phyloP scores from a whole-genome alignment of 768 basidiomycete species.

The Lenzites betulinus region DNA sequence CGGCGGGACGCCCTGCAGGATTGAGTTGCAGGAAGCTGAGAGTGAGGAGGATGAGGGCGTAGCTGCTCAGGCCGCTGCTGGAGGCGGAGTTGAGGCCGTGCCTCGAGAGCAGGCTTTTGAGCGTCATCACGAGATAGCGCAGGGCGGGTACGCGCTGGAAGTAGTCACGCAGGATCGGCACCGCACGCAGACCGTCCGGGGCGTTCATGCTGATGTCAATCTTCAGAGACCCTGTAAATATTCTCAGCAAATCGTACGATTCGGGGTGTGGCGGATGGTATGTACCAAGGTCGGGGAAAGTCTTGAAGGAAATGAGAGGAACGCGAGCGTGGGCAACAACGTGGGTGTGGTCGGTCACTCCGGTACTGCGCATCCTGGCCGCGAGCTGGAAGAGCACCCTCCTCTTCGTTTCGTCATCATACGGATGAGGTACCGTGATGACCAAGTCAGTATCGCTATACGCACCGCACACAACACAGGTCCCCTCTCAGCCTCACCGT shows the following conservation, averaged over 20 bases:
- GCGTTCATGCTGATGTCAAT: slow-evolving; percentile 73
- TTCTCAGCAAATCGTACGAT: background rate
- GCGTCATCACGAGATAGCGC: slow-evolving; percentile 56
- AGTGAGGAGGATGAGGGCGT: slow-evolving; percentile 62
- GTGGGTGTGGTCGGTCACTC: slow-evolving; percentile 45
- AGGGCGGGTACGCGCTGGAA: slow-evolving; percentile 58
- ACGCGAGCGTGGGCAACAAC: slow-evolving; percentile 55
- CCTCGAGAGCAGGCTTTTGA: slow-evolving; percentile 64
- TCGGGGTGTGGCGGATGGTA: background rate
- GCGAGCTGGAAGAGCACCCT: slow-evolving; percentile 51
- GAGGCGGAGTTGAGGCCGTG: slow-evolving; percentile 64
- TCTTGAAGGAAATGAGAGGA: slow-evolving; percentile 65
- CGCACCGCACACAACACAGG: background rate
- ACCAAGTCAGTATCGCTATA: slow-evolving; percentile 67
- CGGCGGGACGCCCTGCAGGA: slow-evolving; percentile 53
- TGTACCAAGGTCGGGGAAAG: slow-evolving; percentile 44
- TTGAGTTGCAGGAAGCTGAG: slow-evolving; percentile 72
- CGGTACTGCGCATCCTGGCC: slow-evolving; percentile 42
- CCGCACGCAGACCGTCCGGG: slow-evolving; percentile 53
- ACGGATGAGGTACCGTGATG: slow-evolving; percentile 38
- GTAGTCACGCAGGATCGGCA: slow-evolving; percentile 53
- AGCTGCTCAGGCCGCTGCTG: slow-evolving; percentile 65
- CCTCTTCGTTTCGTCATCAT: slow-evolving; percentile 40
- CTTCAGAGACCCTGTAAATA: slow-evolving; percentile 52
- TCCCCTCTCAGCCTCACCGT: background rate